These are phyloP conservation scores for Colletotrichum sp. DNA, from an alignment of 2,329 filamentous ascomycete genomes.

Conservation along the genomic window DNA sequence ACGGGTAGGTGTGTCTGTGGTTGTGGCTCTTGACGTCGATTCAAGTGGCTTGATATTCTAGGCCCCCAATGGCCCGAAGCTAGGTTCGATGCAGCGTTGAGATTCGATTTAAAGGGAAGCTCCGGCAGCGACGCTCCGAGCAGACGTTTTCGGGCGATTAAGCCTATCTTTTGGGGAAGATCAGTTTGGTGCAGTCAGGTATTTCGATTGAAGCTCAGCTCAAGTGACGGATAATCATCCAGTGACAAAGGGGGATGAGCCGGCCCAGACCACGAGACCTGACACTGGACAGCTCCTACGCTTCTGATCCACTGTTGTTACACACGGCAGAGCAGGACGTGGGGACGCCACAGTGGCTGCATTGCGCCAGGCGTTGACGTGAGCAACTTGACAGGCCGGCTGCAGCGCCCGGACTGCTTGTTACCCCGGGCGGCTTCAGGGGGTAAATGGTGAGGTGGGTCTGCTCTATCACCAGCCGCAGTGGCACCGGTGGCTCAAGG, in stretches of 20 bases:
- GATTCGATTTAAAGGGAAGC: not conserved
- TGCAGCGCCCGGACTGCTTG: not conserved
- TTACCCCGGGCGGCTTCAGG: not conserved
- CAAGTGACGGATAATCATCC: not conserved
- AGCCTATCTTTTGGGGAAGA: not conserved
- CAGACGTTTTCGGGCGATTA: not conserved
- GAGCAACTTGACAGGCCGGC: not conserved
- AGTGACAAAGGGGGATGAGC: not conserved
- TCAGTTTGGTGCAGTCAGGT: not conserved
- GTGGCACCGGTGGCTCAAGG: not conserved
- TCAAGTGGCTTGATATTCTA: slow-evolving; percentile 5
- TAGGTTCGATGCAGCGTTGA: not conserved
- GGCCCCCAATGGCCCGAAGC: not conserved
- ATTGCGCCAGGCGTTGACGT: not conserved
- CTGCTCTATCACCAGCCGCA: not conserved
- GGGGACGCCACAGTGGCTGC: slow-evolving; percentile 5
- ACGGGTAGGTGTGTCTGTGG: not conserved
- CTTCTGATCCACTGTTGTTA: not conserved
- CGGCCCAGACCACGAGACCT: not conserved
- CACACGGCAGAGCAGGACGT: not conserved
- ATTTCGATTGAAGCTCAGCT: not conserved
- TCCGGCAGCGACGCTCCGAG: not conserved
- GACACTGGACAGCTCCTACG: not conserved
- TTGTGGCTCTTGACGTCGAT: slow-evolving; percentile 9
- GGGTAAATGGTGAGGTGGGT: not conserved